Conservation (phyloP, 2,329 filamentous ascomycete genomes). For the Alternaria atra region DNA sequence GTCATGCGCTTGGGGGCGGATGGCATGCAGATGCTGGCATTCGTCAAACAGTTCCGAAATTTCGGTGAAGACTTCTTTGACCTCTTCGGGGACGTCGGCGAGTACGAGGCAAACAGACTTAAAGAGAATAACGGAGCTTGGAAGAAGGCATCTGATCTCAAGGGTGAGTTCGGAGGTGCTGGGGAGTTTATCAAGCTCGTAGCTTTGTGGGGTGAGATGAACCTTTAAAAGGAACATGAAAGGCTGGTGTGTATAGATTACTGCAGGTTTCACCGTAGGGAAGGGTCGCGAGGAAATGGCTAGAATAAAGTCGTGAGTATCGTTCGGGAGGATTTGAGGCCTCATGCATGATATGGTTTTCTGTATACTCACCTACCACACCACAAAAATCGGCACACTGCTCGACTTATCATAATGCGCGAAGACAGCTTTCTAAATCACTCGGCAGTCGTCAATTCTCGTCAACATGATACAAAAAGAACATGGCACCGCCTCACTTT, state of each 20-base stretch:
- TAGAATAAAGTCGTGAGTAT: neutral
- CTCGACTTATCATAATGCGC: neutral
- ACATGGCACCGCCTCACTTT: neutral
- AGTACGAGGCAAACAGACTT: neutral
- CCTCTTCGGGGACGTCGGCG: neutral
- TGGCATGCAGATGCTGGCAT: neutral
- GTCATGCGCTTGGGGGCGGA: no score
- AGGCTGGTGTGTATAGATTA: neutral
- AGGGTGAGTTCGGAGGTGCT: neutral
- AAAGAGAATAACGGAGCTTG: neutral
- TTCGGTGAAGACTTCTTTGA: neutral
- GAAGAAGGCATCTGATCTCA: neutral
- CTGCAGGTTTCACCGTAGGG: neutral
- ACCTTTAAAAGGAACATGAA: neutral
- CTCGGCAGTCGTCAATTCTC: neutral
- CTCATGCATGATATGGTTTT: neutral
- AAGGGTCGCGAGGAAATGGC: neutral
- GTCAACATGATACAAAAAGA: constrained; percentile 2
- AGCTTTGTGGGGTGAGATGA: neutral
- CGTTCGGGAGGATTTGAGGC: no score
- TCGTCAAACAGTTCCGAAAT: neutral
- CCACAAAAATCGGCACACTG: no score
- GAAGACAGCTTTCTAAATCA: neutral
- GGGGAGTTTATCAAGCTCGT: neutral
- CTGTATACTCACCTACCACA: neutral